Evolutionary conservation across 2,329 filamentous ascomycete species (phyloP).

Genomic region (Cordyceps fumosorosea): DNA sequence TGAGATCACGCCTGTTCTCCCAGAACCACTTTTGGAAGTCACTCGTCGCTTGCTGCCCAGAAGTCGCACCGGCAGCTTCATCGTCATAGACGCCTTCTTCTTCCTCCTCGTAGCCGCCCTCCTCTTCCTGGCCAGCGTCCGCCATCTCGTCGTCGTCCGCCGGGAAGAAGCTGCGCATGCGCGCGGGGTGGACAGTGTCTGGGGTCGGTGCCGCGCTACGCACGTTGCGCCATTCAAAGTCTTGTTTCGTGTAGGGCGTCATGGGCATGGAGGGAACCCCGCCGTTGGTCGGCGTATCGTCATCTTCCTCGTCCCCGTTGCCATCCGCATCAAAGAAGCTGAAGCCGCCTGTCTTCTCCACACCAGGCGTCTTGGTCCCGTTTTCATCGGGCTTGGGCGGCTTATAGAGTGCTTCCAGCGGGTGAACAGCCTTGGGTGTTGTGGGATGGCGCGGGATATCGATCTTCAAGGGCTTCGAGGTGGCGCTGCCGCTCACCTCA

Average conservation of each 20-base stretch:
- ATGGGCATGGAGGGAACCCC: slow-evolving; percentile 48
- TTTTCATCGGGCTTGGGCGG: slow-evolving; percentile 44
- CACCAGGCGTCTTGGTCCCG: slow-evolving; percentile 24
- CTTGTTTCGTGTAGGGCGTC: slow-evolving; percentile 76
- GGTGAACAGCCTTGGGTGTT: slow-evolving; percentile 59
- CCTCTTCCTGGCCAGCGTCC: slow-evolving; percentile 21
- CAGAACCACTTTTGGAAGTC: slow-evolving; percentile 65
- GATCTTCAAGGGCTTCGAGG: slow-evolving; percentile 46
- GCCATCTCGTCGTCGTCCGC: slow-evolving; percentile 30
- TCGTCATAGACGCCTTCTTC: not conserved
- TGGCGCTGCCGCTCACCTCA: slow-evolving; percentile 31
- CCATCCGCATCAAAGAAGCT: slow-evolving; percentile 64
- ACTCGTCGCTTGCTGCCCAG: slow-evolving; percentile 26
- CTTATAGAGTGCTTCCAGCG: slow-evolving; percentile 90
- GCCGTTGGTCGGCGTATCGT: slow-evolving; percentile 16
- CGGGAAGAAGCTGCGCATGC: slow-evolving; percentile 52
- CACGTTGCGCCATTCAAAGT: slow-evolving; percentile 66
- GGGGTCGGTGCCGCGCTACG: slow-evolving; percentile 91
- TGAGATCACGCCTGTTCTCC: slow-evolving; percentile 58
- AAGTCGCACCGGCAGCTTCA: slow-evolving; percentile 5
- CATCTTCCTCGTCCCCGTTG: slow-evolving; percentile 39
- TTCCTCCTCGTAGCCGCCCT: slow-evolving; percentile 13
- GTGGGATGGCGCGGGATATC: slow-evolving; percentile 45
- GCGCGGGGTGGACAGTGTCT: slow-evolving; percentile 75
- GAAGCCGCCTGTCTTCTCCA: slow-evolving; percentile 52